A percentile compares a stretch with the other conserved stretches of the same genome.
Conservation (phyloP, 345 rosid genomes). For the Abelmoschus esculentus region DNA sequence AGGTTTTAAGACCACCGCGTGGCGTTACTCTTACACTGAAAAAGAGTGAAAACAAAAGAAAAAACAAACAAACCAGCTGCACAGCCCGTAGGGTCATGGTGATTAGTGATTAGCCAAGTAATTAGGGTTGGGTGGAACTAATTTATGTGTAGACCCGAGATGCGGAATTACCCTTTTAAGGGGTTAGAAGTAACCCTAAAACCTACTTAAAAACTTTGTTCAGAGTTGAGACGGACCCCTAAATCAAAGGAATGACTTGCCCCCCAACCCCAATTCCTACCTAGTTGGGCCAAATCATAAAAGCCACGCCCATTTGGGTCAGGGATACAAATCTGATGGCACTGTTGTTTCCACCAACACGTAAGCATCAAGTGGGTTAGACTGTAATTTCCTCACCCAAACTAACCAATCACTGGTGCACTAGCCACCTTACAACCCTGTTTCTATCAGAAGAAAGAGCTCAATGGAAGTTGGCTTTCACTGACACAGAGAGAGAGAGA, state of each 20-base stretch:
- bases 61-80: background rate
- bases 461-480: background rate
- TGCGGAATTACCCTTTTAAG: too few species aligned
- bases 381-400: conserved; percentile 4
- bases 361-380: conserved; percentile 6
- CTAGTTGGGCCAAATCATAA: background rate
- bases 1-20: background rate
- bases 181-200: too few species aligned
- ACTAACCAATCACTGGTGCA: background rate
- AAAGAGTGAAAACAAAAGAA: too few species aligned
- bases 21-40: background rate
- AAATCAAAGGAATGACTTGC: too few species aligned
- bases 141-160: too few species aligned
- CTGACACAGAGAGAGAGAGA: background rate
- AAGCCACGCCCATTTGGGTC: background rate
- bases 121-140: too few species aligned
- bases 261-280: background rate
- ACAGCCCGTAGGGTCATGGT: background rate
- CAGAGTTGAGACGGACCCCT: too few species aligned
- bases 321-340: background rate
- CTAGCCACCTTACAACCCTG: background rate
- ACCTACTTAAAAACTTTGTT: too few species aligned
- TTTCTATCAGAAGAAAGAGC: background rate
- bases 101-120: background rate
- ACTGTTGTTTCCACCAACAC: background rate